Evolutionary conservation across 2,329 filamentous ascomycete species (phyloP).

Genomic region (Dactylellina leptospora): DNA sequence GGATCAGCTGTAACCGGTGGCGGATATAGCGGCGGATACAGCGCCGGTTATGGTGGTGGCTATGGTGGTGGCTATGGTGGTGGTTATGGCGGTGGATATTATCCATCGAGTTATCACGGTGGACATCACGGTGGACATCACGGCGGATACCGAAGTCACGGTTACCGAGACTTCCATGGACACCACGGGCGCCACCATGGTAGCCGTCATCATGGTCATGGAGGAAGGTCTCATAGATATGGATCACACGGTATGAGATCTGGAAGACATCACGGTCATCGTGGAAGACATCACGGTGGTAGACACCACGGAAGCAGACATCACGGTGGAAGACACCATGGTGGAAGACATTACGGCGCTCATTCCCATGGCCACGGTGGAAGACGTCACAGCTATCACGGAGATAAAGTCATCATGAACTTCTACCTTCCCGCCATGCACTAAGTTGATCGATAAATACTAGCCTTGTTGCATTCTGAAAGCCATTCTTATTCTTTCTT

Average conservation of each 20-base stretch:
- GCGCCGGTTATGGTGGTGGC: not conserved
- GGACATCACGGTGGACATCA: no score
- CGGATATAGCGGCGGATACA: no score
- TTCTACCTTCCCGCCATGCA: not conserved
- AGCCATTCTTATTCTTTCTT: no score
- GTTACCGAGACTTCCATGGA: not conserved
- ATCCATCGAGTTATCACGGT: no score
- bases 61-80: no score
- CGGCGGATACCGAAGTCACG: not conserved
- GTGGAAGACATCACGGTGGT: not conserved
- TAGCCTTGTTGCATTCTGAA: no score
- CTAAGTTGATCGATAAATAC: no score
- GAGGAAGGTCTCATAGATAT: not conserved
- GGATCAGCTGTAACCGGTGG: no score
- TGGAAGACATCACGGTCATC: not conserved
- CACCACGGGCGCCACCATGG: not conserved
- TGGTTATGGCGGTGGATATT: no score
- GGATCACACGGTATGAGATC: not conserved
- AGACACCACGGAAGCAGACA: not conserved
- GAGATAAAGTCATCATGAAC: conserved; percentile 3
- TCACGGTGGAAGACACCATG: not conserved
- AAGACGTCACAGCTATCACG: not conserved
- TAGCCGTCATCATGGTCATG: not conserved
- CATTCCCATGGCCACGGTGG: not conserved
- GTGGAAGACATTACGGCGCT: not conserved